These are phyloP conservation scores for Macrolepiota fuliginosa DNA, from an alignment of 768 basidiomycete species.

Conservation along the genomic window DNA sequence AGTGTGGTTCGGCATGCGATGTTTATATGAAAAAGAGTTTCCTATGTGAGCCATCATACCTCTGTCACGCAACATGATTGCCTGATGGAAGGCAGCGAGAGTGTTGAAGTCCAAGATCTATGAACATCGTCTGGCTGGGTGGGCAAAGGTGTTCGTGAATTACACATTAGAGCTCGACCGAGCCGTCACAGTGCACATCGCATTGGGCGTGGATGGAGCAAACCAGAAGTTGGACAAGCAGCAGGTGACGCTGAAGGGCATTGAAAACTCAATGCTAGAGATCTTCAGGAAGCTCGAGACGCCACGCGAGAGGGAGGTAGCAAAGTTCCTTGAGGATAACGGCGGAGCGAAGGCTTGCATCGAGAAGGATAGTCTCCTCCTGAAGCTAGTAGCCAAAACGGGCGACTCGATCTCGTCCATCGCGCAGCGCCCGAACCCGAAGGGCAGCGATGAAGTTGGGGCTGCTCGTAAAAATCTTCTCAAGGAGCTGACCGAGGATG, in stretches of 20 bases:
- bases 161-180: slow-evolving; percentile 29
- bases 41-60: slow-evolving; percentile 25
- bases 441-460: slow-evolving; percentile 2
- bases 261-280: slow-evolving; percentile 23
- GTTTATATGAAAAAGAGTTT: slow-evolving; percentile 42
- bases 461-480: slow-evolving; percentile 24
- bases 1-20: slow-evolving; percentile 44
- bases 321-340: slow-evolving; percentile 28
- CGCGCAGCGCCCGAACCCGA: not conserved
- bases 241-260: slow-evolving; percentile 16
- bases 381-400: slow-evolving; percentile 19
- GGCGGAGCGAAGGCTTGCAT: slow-evolving; percentile 31
- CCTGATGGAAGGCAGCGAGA: slow-evolving; percentile 18
- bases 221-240: slow-evolving; percentile 24
- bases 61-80: not conserved
- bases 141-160: slow-evolving; percentile 25
- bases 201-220: slow-evolving; percentile 25
- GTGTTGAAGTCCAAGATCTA: slow-evolving; percentile 28
- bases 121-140: slow-evolving; percentile 29
- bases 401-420: slow-evolving; percentile 15
- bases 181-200: slow-evolving; percentile 31
- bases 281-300: slow-evolving; percentile 32
- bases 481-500: slow-evolving; percentile 34
- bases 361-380: slow-evolving; percentile 26
- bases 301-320: slow-evolving; percentile 30